Evolutionary conservation across 768 basidiomycete genomes (phyloP).

Genomic region (Mycena belliarum): DNA sequence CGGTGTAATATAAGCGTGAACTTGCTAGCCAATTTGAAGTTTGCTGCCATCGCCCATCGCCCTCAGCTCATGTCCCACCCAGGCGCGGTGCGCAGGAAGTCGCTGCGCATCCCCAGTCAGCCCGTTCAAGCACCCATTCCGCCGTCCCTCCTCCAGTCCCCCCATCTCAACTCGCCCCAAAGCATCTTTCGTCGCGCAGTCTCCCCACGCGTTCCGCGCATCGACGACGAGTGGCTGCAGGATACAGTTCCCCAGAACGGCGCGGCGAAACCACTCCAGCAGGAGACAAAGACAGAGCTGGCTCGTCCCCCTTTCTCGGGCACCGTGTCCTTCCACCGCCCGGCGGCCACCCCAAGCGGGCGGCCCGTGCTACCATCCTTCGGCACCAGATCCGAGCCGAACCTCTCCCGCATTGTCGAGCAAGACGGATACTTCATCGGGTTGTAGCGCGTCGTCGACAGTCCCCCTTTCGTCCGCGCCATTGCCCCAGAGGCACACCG

Average conservation of each 20-base stretch:
- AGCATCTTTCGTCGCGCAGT: slow-evolving; percentile 48
- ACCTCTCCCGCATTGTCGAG: neutral
- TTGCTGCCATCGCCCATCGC: too few relatives aligned
- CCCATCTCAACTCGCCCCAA: slow-evolving; percentile 50
- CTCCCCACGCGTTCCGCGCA: slow-evolving; percentile 40
- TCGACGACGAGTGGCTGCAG: slow-evolving; percentile 63
- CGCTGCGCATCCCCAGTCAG: slow-evolving; percentile 37
- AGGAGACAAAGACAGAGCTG: slow-evolving; percentile 10
- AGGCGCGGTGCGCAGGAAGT: slow-evolving; percentile 32
- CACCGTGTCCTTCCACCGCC: neutral
- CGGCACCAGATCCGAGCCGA: slow-evolving; percentile 6
- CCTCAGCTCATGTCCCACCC: slow-evolving; percentile 16
- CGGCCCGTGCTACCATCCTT: neutral
- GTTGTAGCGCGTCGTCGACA: slow-evolving; percentile 6
- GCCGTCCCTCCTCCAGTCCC: slow-evolving; percentile 57
- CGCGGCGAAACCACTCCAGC: slow-evolving; percentile 10
- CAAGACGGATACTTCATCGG: slow-evolving; percentile 16
- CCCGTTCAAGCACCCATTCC: slow-evolving; percentile 50
- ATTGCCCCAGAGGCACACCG: neutral
- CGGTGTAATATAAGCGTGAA: too few relatives aligned
- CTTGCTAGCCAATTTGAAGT: too few relatives aligned
- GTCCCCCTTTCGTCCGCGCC: neutral
- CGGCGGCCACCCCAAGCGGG: neutral
- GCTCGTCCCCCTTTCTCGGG: neutral
- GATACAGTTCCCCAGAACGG: slow-evolving; percentile 55